These are phyloP conservation scores for Candida verbasci DNA, from an alignment of 805 yeast genomes.

Conservation along the genomic window DNA sequence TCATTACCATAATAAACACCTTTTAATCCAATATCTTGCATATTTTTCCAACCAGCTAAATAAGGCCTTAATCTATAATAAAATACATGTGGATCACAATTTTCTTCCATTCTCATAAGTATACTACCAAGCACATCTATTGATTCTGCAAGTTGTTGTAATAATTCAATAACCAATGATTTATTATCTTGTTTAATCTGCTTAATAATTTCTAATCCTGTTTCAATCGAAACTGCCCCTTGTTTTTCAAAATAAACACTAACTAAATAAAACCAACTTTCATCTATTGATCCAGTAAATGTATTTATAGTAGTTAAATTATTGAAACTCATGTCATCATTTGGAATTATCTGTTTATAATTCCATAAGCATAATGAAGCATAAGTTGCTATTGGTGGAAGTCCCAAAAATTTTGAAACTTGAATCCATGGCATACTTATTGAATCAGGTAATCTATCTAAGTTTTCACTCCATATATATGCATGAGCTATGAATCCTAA, in stretches of 20 bases:
- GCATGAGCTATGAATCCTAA: conserved; percentile 82
- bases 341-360: conserved; percentile 58
- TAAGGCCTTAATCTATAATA: conserved; percentile 84
- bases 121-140: conserved; percentile 72
- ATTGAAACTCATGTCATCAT: conserved; percentile 45
- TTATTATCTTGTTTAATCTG: conserved; percentile 47
- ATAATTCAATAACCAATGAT: conserved; percentile 34
- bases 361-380: conserved; percentile 90
- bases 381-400: conserved; percentile 87
- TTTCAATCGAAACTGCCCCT: conserved; percentile 67
- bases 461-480: conserved; percentile 79
- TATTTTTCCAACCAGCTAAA: conserved; percentile 91
- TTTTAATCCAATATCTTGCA: conserved; percentile 77
- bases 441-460: conserved; percentile 59
- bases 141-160: conserved; percentile 67
- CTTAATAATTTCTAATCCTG: conserved; percentile 65
- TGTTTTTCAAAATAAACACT: conserved; percentile 80
- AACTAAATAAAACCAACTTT: conserved; percentile 89
- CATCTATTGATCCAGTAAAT: conserved; percentile 87
- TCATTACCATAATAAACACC: conserved; percentile 80
- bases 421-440: conserved; percentile 67
- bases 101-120: conserved; percentile 80
- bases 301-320: conserved; percentile 77
- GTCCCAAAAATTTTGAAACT: conserved; percentile 54
- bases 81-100: conserved; percentile 92